These are phyloP conservation scores for Rhinocladiella mackenziei DNA, from an alignment of 2,329 filamentous ascomycete genomes.

Conservation along the genomic window DNA sequence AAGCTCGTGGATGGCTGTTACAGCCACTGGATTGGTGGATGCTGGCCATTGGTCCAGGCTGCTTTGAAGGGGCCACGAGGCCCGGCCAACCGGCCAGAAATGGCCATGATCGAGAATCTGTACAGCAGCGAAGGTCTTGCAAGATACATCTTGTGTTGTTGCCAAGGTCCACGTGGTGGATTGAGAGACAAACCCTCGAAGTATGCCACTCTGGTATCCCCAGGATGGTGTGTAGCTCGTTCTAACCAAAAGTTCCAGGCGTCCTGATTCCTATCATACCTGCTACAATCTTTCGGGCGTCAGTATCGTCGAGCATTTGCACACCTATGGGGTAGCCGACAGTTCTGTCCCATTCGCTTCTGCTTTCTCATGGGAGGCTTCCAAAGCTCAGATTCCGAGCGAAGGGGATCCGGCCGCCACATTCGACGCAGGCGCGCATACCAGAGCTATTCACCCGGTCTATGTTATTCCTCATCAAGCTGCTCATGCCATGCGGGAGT, in stretches of 20 bases:
- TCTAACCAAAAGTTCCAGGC: slow-evolving; percentile 45
- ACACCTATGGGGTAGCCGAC: slow-evolving; percentile 40
- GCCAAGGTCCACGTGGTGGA: slow-evolving; percentile 74
- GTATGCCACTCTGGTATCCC: slow-evolving; percentile 57
- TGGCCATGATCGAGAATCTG: slow-evolving; percentile 32
- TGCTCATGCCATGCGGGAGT: slow-evolving; percentile 61
- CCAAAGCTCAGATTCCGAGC: slow-evolving; percentile 43
- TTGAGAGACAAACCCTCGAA: slow-evolving; percentile 91
- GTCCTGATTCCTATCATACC: slow-evolving; percentile 84
- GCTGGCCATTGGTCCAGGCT: slow-evolving; percentile 87
- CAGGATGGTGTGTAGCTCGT: slow-evolving; percentile 9
- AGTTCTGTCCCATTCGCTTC: slow-evolving; percentile 34
- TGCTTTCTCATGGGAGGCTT: slow-evolving; percentile 40
- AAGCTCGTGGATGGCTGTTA: slow-evolving; percentile 98
- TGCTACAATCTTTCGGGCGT: slow-evolving; percentile 87
- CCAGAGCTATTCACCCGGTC: slow-evolving; percentile 68
- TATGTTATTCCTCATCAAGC: slow-evolving; percentile 74
- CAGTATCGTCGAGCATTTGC: slow-evolving; percentile 71
- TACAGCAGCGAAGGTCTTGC: slow-evolving; percentile 83
- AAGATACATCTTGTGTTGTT: slow-evolving; percentile 85
- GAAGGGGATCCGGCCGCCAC: slow-evolving; percentile 31
- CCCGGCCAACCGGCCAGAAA: slow-evolving; percentile 17
- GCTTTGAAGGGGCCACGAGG: slow-evolving; percentile 57
- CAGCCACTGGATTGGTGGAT: slow-evolving; percentile 94
- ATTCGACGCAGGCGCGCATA: slow-evolving; percentile 46